phyloP scores from a whole-genome alignment of 2,329 filamentous ascomycete species.

The Aspergillus glaucus region DNA sequence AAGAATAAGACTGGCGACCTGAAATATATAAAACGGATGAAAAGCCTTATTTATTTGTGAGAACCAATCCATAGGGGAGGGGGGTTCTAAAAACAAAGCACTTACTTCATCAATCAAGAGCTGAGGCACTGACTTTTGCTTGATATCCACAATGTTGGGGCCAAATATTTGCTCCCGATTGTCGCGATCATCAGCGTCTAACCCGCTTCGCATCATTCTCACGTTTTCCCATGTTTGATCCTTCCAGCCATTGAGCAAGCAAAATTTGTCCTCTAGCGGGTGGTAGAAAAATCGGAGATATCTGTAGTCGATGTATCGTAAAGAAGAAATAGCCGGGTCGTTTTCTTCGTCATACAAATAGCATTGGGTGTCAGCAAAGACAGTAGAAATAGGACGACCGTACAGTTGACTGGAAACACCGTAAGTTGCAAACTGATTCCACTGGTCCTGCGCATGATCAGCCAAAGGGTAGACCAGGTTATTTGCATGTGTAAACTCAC shows the following conservation, averaged over 20 bases:
- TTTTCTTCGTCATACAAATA: slow-evolving; percentile 58
- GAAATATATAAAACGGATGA: slow-evolving; percentile 97
- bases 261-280: slow-evolving; percentile 79
- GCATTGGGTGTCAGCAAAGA: slow-evolving; percentile 49
- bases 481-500: slow-evolving; percentile 35
- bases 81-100: slow-evolving; percentile 2
- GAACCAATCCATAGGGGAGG: slow-evolving; percentile 5
- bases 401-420: slow-evolving; percentile 56
- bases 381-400: slow-evolving; percentile 57
- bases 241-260: slow-evolving; percentile 85
- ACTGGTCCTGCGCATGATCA: slow-evolving; percentile 65
- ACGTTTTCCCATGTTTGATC: slow-evolving; percentile 83
- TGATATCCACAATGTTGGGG: slow-evolving; percentile 82
- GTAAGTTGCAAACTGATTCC: slow-evolving; percentile 83
- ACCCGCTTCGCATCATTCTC: slow-evolving; percentile 65
- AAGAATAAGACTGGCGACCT: slow-evolving; percentile 84
- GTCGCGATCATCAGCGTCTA: slow-evolving; percentile 83
- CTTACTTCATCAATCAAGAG: slow-evolving; percentile 80
- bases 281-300: slow-evolving; percentile 93
- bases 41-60: slow-evolving; percentile 56
- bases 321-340: slow-evolving; percentile 67
- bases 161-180: slow-evolving; percentile 82
- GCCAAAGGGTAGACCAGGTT: slow-evolving; percentile 7
- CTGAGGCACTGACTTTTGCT: slow-evolving; percentile 77
- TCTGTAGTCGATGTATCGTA: slow-evolving; percentile 81